Percentiles rank a stretch among this genome's conserved stretches.
These are phyloP conservation scores for Clonostachys chloroleuca DNA, from an alignment of 2,329 filamentous ascomycete species.

Conservation along the genomic window DNA sequence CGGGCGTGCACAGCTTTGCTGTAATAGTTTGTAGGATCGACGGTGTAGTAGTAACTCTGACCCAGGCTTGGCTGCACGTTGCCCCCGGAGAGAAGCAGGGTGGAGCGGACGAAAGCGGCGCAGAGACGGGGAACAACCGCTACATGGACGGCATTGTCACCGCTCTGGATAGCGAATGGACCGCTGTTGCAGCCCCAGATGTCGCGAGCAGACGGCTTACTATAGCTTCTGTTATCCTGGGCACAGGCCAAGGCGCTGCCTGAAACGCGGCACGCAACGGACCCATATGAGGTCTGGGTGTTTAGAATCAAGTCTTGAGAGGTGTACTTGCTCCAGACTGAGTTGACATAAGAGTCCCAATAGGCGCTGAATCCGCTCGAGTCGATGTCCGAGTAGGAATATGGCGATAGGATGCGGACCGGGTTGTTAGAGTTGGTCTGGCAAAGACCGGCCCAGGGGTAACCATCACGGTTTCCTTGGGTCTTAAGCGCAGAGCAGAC, in stretches of 20 bases:
- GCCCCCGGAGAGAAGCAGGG: slow-evolving; percentile 41
- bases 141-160: slow-evolving; percentile 40
- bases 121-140: slow-evolving; percentile 68
- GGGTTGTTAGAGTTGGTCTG: slow-evolving; percentile 31
- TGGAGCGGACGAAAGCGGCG: slow-evolving; percentile 72
- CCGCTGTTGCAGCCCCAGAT: slow-evolving; percentile 52
- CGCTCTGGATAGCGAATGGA: slow-evolving; percentile 43
- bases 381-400: slow-evolving; percentile 39
- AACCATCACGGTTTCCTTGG: slow-evolving; percentile 40
- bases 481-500: slow-evolving; percentile 24
- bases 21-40: slow-evolving; percentile 60
- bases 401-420: slow-evolving; percentile 49
- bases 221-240: slow-evolving; percentile 28
- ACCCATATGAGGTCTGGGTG: slow-evolving; percentile 49
- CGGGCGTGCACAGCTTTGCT: slow-evolving; percentile 58
- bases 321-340: slow-evolving; percentile 47
- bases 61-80: slow-evolving; percentile 45
- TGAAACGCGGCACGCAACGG: slow-evolving; percentile 35
- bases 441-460: slow-evolving; percentile 48
- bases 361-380: slow-evolving; percentile 42
- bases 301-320: slow-evolving; percentile 39
- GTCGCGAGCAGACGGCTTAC: slow-evolving; percentile 39
- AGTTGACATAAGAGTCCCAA: slow-evolving; percentile 43
- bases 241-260: slow-evolving; percentile 24
- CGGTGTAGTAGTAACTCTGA: slow-evolving; percentile 49